phyloP scores from a whole-genome alignment of 139 green algal genomes.

The Asterochloris erici region DNA sequence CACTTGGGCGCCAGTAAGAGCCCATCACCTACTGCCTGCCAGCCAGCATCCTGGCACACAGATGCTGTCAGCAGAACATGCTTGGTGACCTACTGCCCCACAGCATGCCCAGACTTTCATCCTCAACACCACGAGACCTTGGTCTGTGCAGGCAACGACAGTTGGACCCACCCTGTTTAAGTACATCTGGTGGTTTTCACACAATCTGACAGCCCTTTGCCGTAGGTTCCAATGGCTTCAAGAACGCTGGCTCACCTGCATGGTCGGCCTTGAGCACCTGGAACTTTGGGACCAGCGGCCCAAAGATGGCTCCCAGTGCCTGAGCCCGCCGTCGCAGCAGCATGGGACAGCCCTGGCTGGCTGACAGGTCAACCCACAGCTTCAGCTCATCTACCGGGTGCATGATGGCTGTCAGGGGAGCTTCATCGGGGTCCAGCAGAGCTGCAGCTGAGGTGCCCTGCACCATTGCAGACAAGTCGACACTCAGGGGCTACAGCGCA shows the following conservation, averaged over 20 bases:
- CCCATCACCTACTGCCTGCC: too few species aligned
- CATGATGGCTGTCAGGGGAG: constrained; percentile 41
- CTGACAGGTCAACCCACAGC: constrained; percentile 55
- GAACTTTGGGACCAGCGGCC: constrained; percentile 1
- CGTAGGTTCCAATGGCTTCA: too few species aligned
- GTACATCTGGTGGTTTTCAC: too few species aligned
- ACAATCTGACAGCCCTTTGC: too few species aligned
- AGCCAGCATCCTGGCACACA: too few species aligned
- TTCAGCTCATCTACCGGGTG: constrained; percentile 52
- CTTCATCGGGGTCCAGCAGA: constrained; percentile 36
- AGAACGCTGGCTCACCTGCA: not conserved
- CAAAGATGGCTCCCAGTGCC: constrained; percentile 10
- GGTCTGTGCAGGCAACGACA: too few species aligned
- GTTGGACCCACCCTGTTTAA: too few species aligned
- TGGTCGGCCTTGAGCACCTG: not conserved
- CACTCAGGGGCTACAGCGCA: not conserved
- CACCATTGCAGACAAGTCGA: not conserved
- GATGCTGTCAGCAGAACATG: too few species aligned
- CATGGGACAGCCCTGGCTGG: constrained; percentile 6
- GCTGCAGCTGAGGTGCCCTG: constrained; percentile 2
- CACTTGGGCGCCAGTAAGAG: too few species aligned
- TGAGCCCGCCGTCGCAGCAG: constrained; percentile 24
- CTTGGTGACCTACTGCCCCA: too few species aligned
- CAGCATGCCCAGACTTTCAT: too few species aligned
- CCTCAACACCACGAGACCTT: too few species aligned